phyloP scores from a whole-genome alignment of 2,329 filamentous ascomycete species.

The Aspergillus uvarum region DNA sequence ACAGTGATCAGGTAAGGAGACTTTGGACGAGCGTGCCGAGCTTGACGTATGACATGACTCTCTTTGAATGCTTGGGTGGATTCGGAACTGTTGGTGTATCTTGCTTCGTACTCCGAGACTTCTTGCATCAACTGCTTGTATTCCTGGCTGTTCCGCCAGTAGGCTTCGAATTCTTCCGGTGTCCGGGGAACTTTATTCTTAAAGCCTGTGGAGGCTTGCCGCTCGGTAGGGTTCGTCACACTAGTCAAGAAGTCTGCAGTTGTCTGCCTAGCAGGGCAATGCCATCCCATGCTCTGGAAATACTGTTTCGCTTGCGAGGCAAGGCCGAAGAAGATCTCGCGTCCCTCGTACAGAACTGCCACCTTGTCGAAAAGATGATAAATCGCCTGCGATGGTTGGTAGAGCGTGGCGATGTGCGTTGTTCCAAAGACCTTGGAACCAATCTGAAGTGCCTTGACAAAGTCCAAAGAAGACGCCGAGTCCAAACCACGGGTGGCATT shows the following conservation, averaged over 20 bases:
- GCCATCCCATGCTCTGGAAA: slow-evolving; percentile 68
- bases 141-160: slow-evolving; percentile 43
- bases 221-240: slow-evolving; percentile 64
- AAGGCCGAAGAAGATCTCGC: slow-evolving; percentile 73
- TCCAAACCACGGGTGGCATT: slow-evolving; percentile 55
- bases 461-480: slow-evolving; percentile 58
- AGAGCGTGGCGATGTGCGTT: slow-evolving; percentile 58
- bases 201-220: slow-evolving; percentile 55
- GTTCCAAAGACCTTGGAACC: slow-evolving; percentile 51
- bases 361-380: slow-evolving; percentile 71
- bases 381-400: slow-evolving; percentile 53
- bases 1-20: no score
- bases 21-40: no score
- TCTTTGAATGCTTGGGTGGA: no score
- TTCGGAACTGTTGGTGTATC: no score
- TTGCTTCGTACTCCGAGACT: no score
- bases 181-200: slow-evolving; percentile 57
- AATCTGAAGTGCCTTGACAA: slow-evolving; percentile 54
- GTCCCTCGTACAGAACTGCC: slow-evolving; percentile 71
- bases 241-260: slow-evolving; percentile 69
- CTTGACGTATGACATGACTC: no score
- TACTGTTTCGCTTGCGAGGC: slow-evolving; percentile 59
- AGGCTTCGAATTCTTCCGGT: slow-evolving; percentile 63
- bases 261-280: slow-evolving; percentile 66
- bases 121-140: slow-evolving; percentile 45